Evolutionary conservation across 139 green algal genomes (phyloP), one percentile per base, ranked within the genome.

Genomic region (Tetratostichococcus sp.): DNA sequence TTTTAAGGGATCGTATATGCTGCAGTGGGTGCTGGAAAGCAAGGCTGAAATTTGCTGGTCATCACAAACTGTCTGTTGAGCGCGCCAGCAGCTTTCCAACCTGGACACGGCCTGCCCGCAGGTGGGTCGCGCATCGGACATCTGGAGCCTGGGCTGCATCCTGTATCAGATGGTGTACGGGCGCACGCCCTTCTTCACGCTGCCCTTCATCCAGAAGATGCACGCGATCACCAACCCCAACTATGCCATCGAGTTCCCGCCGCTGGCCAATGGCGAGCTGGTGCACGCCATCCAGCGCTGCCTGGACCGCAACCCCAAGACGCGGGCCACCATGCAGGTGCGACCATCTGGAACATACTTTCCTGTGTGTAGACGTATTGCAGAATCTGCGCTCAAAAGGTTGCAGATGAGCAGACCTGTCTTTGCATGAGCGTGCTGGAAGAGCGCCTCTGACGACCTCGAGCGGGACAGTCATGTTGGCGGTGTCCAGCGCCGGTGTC

Each of bases 141-240:
- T 99, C 19, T 99, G 95, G 93, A 93, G 85, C 33, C 84, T 98
- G 16, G 93, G 94, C 43, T 98, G 94, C 89, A 98, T 98, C 80
- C 86, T 98, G 34, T 98, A 98, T 86, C 94, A 98, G 80, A 98
- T 98, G 94, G 89, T 92, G 30, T 94, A 97, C 77, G 90, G 93
- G 17, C 83, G 79, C 57, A 94, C 91, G n/a, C 92, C 90, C 58
- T 96, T 96, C 75, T 78, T 87, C 21, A 86, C 92, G 67, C 79
- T 96, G 76, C 83, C 88, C 65, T 97, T 97, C 86, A 91, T 97
- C 69, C 90, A 93, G 68, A 98, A 98, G 89, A 93, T 97, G 83
- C 91, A 96, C 74, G 93, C 92, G 66, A 96, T 97, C 87, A 95
- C 87, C 35, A 86, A 96, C 83, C 50, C 82, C 0, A 70, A 78